Percentiles rank a stretch among this genome's conserved stretches.
phyloP scores from a whole-genome alignment of 768 basidiomycete genomes.

The Podaxis pistillaris region DNA sequence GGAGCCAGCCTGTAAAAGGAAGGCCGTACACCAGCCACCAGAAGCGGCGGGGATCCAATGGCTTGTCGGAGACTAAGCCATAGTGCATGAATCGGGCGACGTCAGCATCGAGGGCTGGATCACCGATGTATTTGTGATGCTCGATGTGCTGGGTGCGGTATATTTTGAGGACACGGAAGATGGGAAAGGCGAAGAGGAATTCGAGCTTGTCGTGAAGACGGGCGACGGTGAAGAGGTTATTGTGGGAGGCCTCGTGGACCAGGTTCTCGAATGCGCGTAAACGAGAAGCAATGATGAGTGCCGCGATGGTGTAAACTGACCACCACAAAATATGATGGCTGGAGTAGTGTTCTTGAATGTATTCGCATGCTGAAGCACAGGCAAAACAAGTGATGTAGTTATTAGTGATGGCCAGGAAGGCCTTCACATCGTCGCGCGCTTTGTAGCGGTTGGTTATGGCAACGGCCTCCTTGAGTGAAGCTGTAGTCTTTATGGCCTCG shows the following conservation, averaged over 20 bases:
- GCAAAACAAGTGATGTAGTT: constrained; percentile 8
- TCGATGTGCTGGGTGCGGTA: constrained; percentile 9
- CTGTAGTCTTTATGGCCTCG: constrained; percentile 2
- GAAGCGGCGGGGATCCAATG: not conserved
- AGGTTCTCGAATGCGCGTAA: constrained; percentile 8
- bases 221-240: constrained; percentile 5
- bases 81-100: constrained; percentile 6
- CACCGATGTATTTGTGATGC: constrained; percentile 11
- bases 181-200: constrained; percentile 8
- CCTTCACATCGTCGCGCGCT: constrained; percentile 1
- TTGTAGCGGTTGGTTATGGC: constrained; percentile 5
- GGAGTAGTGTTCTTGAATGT: not conserved
- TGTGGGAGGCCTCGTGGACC: constrained; percentile 8
- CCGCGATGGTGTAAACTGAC: not conserved
- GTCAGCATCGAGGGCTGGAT: constrained; percentile 6
- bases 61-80: constrained; percentile 5
- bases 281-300: constrained; percentile 8
- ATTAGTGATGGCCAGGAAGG: constrained; percentile 1
- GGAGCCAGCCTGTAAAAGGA: constrained; percentile 3
- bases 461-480: constrained; percentile 4
- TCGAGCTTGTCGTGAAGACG: constrained; percentile 8
- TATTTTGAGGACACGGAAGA: constrained; percentile 8
- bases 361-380: constrained; percentile 6
- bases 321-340: not conserved
- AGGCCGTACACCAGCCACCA: constrained; percentile 10